phyloP scores from a whole-genome alignment of 257 asterid genomes.

The Dorcoceras hygrometricum region DNA sequence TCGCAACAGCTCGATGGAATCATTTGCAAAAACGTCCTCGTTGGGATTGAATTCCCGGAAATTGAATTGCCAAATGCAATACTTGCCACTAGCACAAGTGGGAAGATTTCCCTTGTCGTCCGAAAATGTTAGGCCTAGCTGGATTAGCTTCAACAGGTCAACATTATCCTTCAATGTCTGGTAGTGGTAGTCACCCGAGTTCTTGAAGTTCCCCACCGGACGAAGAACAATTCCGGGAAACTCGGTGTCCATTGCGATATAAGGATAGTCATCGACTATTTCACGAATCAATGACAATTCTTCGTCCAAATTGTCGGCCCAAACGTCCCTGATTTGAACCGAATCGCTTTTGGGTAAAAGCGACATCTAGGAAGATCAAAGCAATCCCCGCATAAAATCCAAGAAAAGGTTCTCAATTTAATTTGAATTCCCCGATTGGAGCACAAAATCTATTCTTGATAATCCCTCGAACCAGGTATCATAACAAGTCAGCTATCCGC shows the following conservation, averaged over 20 bases:
- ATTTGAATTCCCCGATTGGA: neutral
- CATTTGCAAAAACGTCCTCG: slow-evolving; percentile 41
- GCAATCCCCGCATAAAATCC: neutral
- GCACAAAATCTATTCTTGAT: neutral
- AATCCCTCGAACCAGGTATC: neutral
- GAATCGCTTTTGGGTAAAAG: slow-evolving; percentile 38
- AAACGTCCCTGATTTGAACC: slow-evolving; percentile 46
- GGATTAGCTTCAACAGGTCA: slow-evolving; percentile 44
- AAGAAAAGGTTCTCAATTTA: neutral
- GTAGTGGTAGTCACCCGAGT: slow-evolving; percentile 38
- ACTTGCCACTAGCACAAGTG: slow-evolving; percentile 31
- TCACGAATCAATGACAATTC: slow-evolving; percentile 42
- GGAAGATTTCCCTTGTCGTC: slow-evolving; percentile 45
- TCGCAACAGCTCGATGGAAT: slow-evolving; percentile 43
- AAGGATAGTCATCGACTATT: slow-evolving; percentile 41
- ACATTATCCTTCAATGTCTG: slow-evolving; percentile 49
- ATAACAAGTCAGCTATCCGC: neutral
- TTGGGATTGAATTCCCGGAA: slow-evolving; percentile 49
- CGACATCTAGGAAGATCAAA: slow-evolving; percentile 30
- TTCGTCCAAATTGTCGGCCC: slow-evolving; percentile 43
- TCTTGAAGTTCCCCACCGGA: slow-evolving; percentile 45
- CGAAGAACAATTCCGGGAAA: slow-evolving; percentile 47
- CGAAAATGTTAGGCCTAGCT: slow-evolving; percentile 48
- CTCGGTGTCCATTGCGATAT: slow-evolving; percentile 52
- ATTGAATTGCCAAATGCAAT: slow-evolving; percentile 53